These are phyloP conservation scores for Verticillium albo-atrum DNA, from an alignment of 2,329 filamentous ascomycete genomes.

Conservation along the genomic window DNA sequence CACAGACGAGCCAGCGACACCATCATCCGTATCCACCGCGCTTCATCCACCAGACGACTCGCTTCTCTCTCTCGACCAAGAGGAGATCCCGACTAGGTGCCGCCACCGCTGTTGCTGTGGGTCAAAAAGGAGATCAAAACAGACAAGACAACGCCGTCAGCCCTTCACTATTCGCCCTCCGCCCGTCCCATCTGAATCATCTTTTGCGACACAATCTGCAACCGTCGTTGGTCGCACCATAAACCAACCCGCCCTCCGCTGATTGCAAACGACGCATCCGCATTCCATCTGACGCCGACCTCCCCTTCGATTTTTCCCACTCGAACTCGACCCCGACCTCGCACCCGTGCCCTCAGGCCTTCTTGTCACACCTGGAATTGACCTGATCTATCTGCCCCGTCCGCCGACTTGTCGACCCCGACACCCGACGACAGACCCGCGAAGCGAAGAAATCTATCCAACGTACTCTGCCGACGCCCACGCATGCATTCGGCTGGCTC, in stretches of 20 bases:
- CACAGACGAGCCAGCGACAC: neutral
- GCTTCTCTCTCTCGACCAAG: neutral
- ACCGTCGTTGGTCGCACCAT: neutral
- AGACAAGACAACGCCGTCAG: neutral
- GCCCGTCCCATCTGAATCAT: neutral
- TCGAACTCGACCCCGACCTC: too few relatives aligned
- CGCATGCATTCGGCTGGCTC: neutral
- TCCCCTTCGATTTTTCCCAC: neutral
- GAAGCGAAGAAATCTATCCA: neutral
- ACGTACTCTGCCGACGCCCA: neutral
- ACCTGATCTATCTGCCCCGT: neutral
- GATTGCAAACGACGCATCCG: neutral
- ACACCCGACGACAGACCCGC: neutral
- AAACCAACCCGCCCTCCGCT: neutral
- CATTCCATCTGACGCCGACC: neutral
- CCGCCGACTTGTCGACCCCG: neutral
- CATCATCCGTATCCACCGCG: neutral
- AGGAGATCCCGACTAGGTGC: neutral
- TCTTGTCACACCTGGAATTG: neutral
- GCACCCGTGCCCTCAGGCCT: neutral
- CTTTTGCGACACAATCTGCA: neutral
- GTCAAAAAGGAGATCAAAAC: neutral
- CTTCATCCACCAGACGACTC: neutral
- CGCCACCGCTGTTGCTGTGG: neutral
- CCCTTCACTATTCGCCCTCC: neutral